Evolutionary conservation across 352 stramenopile genomes (phyloP).

Genomic region (Globisporangium carolinianum): DNA sequence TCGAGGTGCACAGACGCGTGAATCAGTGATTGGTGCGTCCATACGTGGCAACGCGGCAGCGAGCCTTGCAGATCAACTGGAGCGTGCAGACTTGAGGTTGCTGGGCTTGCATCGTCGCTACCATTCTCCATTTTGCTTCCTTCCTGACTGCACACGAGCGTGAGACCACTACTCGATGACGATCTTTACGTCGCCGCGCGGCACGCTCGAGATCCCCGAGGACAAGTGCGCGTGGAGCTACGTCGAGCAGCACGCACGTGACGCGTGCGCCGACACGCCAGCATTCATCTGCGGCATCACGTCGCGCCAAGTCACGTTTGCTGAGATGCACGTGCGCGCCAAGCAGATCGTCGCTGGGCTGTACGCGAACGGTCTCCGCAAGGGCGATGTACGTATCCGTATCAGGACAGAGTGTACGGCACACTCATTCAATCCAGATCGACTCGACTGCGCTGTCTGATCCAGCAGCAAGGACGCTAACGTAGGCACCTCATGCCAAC

Average conservation of each 20-base stretch:
- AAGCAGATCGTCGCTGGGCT: constrained; percentile 37
- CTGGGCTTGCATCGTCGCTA: no score
- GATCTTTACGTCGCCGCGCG: constrained; percentile 8
- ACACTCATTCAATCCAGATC: no score
- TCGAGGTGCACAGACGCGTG: no score
- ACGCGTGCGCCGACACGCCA: constrained; percentile 24
- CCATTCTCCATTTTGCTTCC: neutral
- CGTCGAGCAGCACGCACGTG: constrained; percentile 24
- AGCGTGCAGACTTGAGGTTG: no score
- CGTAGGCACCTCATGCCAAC: constrained; percentile 16
- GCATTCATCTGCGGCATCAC: constrained; percentile 54
- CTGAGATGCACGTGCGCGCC: constrained; percentile 28
- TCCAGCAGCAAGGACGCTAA: no score
- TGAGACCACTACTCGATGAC: neutral
- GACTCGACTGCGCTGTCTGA: no score
- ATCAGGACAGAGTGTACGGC: constrained; percentile 9
- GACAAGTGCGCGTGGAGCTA: constrained; percentile 21
- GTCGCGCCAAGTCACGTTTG: constrained; percentile 39
- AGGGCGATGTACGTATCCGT: constrained; percentile 31
- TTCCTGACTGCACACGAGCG: neutral
- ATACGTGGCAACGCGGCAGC: no score
- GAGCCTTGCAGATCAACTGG: no score
- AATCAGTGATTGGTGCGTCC: no score
- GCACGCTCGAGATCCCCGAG: constrained; percentile 4
- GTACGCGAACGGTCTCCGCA: constrained; percentile 34